Base-by-base conservation (phyloP, 2,329 filamentous ascomycete genomes). In the Fusarium compactum region DNA sequence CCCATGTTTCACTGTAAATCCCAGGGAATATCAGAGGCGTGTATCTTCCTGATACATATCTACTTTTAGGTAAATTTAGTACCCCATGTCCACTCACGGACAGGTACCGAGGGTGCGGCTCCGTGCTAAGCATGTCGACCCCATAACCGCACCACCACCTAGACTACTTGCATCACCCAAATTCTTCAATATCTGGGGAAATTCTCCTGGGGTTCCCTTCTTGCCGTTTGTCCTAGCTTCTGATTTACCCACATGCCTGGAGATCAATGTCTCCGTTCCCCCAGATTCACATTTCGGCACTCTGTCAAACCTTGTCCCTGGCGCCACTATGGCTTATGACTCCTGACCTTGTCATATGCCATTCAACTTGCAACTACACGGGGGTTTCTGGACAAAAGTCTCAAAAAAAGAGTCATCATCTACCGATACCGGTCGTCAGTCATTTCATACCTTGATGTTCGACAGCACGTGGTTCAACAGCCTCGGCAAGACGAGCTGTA, bases 181-280 rank as follows among this genome's bases (percentile, higher is more conserved):
- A 52, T 52, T 52, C 32, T 62, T 47, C 65, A 41, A 60, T 30
- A 52, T 53, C 67, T 56, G 63, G 67, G 59, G 60, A 65, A 71
- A 58, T 57, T 24, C 47, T 38, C 18, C 48, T 40, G 48, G 22
- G 22, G 5, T 18, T 38, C 30, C 11, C 22, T 51, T 48, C 43
- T 48, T 65, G 68, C 72, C 70, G 65, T 73, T 74, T 65, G 72
- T 71, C 72, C 72, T 74, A 74, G 72, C 70, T 73, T 51, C 56
- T 46, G 18, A 38, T 38, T 18, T 11, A 50, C 22, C 58, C 50
- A 48, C 54, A 30, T 58, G 53, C 25, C n/a, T 57, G 45, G 41
- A 43, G 61, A 40, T 60, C 32, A 44, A 44, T 44, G 57, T 62
- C 57, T 70, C 72, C 72, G 62, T 70, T 68, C 65, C 71, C 57